Percentiles rank a stretch among this genome's conserved stretches.
phyloP scores from a whole-genome alignment of 257 asterid species.

The Solanum pimpinellifolium region DNA sequence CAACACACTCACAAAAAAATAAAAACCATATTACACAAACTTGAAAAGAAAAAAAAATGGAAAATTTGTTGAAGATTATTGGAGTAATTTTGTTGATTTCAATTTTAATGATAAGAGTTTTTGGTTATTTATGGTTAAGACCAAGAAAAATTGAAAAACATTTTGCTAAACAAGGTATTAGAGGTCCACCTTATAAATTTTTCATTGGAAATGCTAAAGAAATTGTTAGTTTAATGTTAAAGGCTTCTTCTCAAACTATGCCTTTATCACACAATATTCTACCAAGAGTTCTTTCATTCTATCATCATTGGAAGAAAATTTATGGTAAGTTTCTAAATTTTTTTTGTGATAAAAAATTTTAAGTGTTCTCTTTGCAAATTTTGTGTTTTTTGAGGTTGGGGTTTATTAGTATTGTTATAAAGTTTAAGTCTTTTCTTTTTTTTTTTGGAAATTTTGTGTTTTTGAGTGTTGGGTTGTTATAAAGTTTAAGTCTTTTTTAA shows the following conservation, averaged over 20 bases:
- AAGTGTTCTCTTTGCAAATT: too few relatives aligned
- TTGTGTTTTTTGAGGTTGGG: too few relatives aligned
- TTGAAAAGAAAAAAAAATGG: background rate
- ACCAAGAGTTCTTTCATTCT: slow-evolving; percentile 37
- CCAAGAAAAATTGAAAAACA: slow-evolving; percentile 34
- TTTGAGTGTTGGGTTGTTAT: background rate
- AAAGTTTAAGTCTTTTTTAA: background rate
- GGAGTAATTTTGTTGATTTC: background rate
- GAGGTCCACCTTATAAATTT: slow-evolving; percentile 37
- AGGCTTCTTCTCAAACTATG: slow-evolving; percentile 37
- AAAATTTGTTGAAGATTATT: slow-evolving; percentile 1
- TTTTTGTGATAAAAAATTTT: background rate
- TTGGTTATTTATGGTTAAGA: slow-evolving; percentile 25
- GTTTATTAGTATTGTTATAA: too few relatives aligned
- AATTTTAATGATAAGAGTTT: slow-evolving; percentile 5
- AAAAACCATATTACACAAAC: background rate
- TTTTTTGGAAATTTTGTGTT: too few relatives aligned
- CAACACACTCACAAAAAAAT: background rate
- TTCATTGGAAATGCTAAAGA: slow-evolving; percentile 42
- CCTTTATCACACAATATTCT: slow-evolving; percentile 33
- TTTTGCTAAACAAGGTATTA: slow-evolving; percentile 38
- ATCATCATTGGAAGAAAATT: slow-evolving; percentile 44
- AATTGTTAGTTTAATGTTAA: slow-evolving; percentile 29
- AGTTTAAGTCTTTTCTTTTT: too few relatives aligned
- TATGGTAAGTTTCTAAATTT: slow-evolving; percentile 11